Evolutionary conservation across 2,329 filamentous ascomycete species (phyloP).

Genomic region (Fusarium succisae): DNA sequence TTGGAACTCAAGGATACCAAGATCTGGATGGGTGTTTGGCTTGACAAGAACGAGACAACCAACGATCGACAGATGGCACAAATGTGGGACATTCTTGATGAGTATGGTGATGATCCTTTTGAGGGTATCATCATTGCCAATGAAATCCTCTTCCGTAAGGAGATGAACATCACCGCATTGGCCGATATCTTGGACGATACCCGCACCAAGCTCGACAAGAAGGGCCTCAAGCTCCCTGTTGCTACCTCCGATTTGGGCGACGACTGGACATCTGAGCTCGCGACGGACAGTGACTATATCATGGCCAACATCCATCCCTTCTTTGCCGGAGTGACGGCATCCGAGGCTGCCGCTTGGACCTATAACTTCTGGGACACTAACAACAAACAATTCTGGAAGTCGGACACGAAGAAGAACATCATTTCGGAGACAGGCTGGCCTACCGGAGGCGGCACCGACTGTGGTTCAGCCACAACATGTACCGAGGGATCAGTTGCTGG

Average conservation of each 20-base stretch:
- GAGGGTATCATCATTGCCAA: conserved; percentile 85
- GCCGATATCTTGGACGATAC: conserved; percentile 73
- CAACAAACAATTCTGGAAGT: conserved; percentile 72
- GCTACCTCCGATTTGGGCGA: conserved; percentile 90
- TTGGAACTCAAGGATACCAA: conserved; percentile 81
- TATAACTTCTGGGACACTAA: conserved; percentile 80
- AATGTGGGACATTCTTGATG: conserved; percentile 84
- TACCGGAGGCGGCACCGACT: conserved; percentile 80
- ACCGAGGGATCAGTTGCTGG: conserved; percentile 77
- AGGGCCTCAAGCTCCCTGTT: conserved; percentile 76
- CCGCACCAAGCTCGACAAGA: conserved; percentile 74
- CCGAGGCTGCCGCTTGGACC: conserved; percentile 81
- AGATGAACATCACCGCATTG: conserved; percentile 73
- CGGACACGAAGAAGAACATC: conserved; percentile 72
- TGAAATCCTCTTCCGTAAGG: conserved; percentile 79
- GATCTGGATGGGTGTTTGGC: conserved; percentile 95
- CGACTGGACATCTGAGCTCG: conserved; percentile 80
- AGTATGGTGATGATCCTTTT: conserved; percentile 75
- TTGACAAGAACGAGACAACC: conserved; percentile 84
- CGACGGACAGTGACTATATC: conserved; percentile 79
- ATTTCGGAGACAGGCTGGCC: conserved; percentile 96
- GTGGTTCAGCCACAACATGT: conserved; percentile 68
- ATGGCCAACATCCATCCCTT: conserved; percentile 99
- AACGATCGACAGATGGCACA: conserved; percentile 83
- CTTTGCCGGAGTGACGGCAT: conserved; percentile 80